These are phyloP conservation scores for Phytomonas sp. DNA, from an alignment of 208 protist genomes.

Conservation along the genomic window DNA sequence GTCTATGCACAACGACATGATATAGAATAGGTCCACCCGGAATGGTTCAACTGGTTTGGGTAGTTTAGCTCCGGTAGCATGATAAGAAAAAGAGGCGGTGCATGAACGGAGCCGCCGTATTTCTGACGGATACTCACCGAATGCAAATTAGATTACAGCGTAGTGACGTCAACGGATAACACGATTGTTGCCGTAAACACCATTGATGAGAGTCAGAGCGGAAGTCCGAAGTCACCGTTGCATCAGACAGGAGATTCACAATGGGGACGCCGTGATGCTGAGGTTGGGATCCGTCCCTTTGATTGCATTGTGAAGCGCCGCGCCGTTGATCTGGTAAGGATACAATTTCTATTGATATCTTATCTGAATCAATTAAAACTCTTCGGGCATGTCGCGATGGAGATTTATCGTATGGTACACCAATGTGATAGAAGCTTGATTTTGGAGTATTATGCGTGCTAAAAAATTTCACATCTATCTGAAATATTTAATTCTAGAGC, in stretches of 20 bases:
- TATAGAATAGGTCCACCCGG: conserved; percentile 54
- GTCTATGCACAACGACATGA: conserved; percentile 65
- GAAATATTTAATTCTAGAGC: neutral
- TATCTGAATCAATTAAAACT: neutral
- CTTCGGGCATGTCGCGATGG: neutral
- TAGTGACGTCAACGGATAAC: conserved; percentile 26
- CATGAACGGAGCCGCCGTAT: conserved; percentile 73
- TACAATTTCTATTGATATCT: neutral
- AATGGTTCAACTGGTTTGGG: conserved; percentile 39
- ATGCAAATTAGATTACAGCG: conserved; percentile 46
- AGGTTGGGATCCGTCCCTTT: neutral
- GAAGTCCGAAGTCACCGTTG: neutral
- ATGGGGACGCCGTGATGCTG: neutral
- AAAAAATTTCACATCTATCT: neutral
- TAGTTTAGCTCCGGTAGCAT: neutral
- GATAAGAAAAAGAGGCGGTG: conserved; percentile 22
- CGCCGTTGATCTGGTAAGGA: neutral
- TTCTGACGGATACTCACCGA: conserved; percentile 48
- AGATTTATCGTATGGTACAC: neutral
- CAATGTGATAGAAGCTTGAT: neutral
- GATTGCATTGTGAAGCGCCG: neutral
- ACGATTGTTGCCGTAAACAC: neutral
- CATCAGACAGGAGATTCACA: neutral
- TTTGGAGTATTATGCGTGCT: neutral
- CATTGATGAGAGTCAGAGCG: neutral